Percentiles rank a stretch among this genome's conserved stretches.
These are phyloP conservation scores for Hamigera avellanea DNA, from an alignment of 495 filamentous ascomycete species.

Conservation along the genomic window DNA sequence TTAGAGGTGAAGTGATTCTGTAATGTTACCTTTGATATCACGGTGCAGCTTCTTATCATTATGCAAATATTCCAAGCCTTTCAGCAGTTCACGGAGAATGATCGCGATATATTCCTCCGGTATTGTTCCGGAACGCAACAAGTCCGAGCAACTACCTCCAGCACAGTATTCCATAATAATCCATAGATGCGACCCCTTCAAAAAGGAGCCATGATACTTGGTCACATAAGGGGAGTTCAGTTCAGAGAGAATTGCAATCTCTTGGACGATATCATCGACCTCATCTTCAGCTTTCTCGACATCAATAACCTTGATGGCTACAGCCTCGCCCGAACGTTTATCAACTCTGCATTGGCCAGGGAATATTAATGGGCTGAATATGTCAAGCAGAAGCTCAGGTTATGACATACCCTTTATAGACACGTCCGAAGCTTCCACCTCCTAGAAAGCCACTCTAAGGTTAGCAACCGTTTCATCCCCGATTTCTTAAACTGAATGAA, in stretches of 20 bases:
- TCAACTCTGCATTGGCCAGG: slow-evolving; percentile 49
- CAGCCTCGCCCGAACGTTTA: slow-evolving; percentile 69
- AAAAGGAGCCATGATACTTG: slow-evolving; percentile 90
- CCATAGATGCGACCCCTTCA: slow-evolving; percentile 93
- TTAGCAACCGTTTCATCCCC: neutral
- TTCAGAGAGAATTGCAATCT: slow-evolving; percentile 92
- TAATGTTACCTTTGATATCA: slow-evolving; percentile 80
- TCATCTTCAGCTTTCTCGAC: slow-evolving; percentile 98
- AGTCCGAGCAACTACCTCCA: slow-evolving; percentile 81
- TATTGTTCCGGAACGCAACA: slow-evolving; percentile 88
- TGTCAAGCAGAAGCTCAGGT: slow-evolving; percentile 12
- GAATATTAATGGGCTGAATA: neutral
- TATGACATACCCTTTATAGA: slow-evolving; percentile 74
- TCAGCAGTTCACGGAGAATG: slow-evolving; percentile 78
- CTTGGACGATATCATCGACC: slow-evolving; percentile 96
- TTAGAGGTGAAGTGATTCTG: neutral
- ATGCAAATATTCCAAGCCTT: slow-evolving; percentile 88
- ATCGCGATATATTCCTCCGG: slow-evolving; percentile 90
- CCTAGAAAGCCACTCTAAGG: slow-evolving; percentile 20
- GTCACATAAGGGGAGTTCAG: slow-evolving; percentile 91
- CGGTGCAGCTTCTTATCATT: slow-evolving; percentile 90
- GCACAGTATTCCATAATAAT: slow-evolving; percentile 96
- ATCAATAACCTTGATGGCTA: slow-evolving; percentile 95
- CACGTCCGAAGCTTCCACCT: slow-evolving; percentile 89
- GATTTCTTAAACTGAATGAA: neutral